Evolutionary conservation across 495 filamentous ascomycete genomes (phyloP).

Genomic region (Penicillium soppii): DNA sequence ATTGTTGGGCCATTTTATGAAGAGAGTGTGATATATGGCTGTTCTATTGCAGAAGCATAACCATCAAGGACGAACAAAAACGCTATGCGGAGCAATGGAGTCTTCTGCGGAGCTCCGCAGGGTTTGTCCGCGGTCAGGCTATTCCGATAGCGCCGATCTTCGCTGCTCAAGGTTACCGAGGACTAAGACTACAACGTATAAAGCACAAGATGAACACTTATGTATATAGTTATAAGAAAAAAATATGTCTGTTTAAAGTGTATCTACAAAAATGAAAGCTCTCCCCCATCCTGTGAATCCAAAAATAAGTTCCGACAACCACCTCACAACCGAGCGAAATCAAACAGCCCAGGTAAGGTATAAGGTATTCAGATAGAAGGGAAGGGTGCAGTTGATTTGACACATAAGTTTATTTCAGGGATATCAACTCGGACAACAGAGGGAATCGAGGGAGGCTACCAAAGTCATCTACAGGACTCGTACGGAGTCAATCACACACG

Average conservation of each 20-base stretch:
- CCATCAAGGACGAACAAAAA: neutral
- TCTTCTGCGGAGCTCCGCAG: slow-evolving; percentile 22
- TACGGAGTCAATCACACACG: neutral
- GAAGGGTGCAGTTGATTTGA: neutral
- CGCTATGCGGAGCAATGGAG: neutral
- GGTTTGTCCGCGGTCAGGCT: slow-evolving; percentile 30
- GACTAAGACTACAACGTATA: neutral
- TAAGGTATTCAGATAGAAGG: too few species aligned
- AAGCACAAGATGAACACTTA: too few species aligned
- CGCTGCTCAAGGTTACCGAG: slow-evolving; percentile 8
- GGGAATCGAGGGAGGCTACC: neutral
- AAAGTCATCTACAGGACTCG: slow-evolving; percentile 12
- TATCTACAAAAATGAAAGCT: slow-evolving; percentile 1
- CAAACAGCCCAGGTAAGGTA: too few species aligned
- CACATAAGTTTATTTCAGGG: neutral
- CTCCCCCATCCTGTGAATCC: too few species aligned
- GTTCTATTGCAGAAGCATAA: slow-evolving; percentile 15
- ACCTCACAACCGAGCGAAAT: too few species aligned
- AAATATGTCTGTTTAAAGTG: slow-evolving; percentile 6
- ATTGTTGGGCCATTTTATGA: slow-evolving; percentile 31
- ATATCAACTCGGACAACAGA: slow-evolving; percentile 7
- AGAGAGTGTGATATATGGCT: neutral
- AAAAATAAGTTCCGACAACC: neutral
- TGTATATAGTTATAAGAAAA: too few species aligned
- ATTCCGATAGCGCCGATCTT: slow-evolving; percentile 26